These are phyloP conservation scores for Saccharum officinarum DNA, from an alignment of 176 grass and related monocot genomes.

Conservation along the genomic window DNA sequence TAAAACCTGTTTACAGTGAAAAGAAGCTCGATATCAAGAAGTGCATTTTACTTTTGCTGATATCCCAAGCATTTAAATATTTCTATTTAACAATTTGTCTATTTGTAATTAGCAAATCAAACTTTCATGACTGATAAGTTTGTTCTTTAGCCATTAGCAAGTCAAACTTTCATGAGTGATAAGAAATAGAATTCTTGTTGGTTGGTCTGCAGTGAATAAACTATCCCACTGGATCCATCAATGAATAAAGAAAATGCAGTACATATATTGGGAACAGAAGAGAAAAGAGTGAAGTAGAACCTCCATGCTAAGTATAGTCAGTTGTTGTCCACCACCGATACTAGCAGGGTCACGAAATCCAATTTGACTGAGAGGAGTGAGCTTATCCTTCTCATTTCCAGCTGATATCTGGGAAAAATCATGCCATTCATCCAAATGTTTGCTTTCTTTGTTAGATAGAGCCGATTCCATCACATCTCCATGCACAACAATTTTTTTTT, in stretches of 20 bases:
- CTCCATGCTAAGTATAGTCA: slow-evolving; percentile 88
- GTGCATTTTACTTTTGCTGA: slow-evolving; percentile 27
- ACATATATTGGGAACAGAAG: slow-evolving; percentile 8
- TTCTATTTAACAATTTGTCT: background rate
- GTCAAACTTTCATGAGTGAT: slow-evolving; percentile 3
- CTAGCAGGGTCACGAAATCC: slow-evolving; percentile 85
- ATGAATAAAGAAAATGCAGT: background rate
- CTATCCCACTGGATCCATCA: background rate
- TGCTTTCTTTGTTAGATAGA: slow-evolving; percentile 33
- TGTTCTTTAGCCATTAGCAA: slow-evolving; percentile 18
- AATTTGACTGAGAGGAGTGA: slow-evolving; percentile 87
- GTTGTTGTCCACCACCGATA: slow-evolving; percentile 71
- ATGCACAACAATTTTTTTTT: slow-evolving; percentile 8
- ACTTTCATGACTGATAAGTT: background rate
- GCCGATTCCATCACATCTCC: slow-evolving; percentile 31
- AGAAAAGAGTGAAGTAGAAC: slow-evolving; percentile 38
- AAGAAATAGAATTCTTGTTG: slow-evolving; percentile 9
- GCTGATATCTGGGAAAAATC: slow-evolving; percentile 90
- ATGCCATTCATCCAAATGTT: slow-evolving; percentile 39
- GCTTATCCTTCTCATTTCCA: slow-evolving; percentile 64
- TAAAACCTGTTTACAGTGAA: slow-evolving; percentile 59
- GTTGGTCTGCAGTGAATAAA: slow-evolving; percentile 2
- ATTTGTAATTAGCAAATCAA: background rate
- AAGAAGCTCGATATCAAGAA: slow-evolving; percentile 42
- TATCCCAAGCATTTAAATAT: background rate